phyloP scores from a whole-genome alignment of 331 rosid species.

The Pyracantha coccinea region DNA sequence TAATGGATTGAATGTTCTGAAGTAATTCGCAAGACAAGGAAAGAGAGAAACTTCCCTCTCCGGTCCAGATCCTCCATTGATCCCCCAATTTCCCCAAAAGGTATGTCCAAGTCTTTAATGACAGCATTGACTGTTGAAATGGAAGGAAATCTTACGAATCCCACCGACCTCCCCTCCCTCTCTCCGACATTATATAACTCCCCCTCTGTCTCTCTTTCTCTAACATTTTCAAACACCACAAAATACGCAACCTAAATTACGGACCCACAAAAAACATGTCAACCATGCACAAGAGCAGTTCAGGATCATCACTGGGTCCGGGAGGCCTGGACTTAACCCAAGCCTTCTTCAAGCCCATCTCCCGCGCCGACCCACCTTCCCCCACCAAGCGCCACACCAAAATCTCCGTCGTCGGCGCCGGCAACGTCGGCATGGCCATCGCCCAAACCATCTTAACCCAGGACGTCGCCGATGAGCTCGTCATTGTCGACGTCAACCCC shows the following conservation, averaged over 20 bases:
- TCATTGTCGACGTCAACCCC: slow-evolving; percentile 57
- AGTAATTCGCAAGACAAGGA: not conserved
- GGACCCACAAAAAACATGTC: not conserved
- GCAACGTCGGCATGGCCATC: slow-evolving; percentile 96
- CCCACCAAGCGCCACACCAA: slow-evolving; percentile 56
- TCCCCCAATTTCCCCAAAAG: not conserved
- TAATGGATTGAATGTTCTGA: not conserved
- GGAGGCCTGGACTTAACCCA: slow-evolving; percentile 69
- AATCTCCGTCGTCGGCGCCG: slow-evolving; percentile 73
- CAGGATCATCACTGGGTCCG: slow-evolving; percentile 54
- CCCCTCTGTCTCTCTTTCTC: not conserved
- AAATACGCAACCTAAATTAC: not conserved
- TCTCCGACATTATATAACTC: not conserved
- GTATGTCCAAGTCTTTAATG: not conserved
- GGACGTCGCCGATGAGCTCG: slow-evolving; percentile 68
- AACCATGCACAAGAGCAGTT: slow-evolving; percentile 50
- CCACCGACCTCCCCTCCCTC: not conserved
- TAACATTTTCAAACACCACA: not conserved
- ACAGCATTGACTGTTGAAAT: not conserved
- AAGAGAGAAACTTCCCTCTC: not conserved
- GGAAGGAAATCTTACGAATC: not conserved
- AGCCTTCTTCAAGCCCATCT: slow-evolving; percentile 57
- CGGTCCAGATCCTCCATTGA: no score
- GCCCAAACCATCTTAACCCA: slow-evolving; percentile 95
- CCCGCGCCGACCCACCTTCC: slow-evolving; percentile 50